Base-by-base conservation (phyloP, 192 early-diverging fungal genomes). In the Ambispora gerdemannii region DNA sequence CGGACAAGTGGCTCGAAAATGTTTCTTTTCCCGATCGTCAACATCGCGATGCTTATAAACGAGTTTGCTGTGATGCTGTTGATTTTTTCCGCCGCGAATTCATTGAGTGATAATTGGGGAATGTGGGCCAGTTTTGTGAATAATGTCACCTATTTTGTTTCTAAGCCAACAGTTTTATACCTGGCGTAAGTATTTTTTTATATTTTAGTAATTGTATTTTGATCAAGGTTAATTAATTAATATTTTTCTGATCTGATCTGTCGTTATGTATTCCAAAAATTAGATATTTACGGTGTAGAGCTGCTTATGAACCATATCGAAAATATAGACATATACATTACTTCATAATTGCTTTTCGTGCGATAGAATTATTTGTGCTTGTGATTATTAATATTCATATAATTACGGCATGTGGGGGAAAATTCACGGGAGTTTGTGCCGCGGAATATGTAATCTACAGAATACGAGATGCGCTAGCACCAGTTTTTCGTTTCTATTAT, bases 11-110 rank as follows among this genome's bases (percentile, higher is more conserved):
- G 43, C 13, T 75, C 74, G 4, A 78, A 73, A 76, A 70, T 63
- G 28, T 34, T 72, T 62, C 77, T 78, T 52, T 78, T 78, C 30
- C 77, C 77, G 15, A 70, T 78, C 53, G 72, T 78, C 69, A 78
- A 78, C 47, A 17, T 73, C 50, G n/a, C 74, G 4, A 73, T 75
- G 38, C 74, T 75, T 32, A 56, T 78, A 38, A 78, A 78, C 38
- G 63, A 78, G 50, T 50, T 67, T 3, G 61, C 64, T 8, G 62
- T 78, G 33, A 73, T 78, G 43, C 62, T 78, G 22, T 61, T 78
- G 31, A 71, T 78, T 24, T 65, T 70, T 2, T 55, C 67, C 2
- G 59, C 62, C 27, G 69, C 74, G 33, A 30, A 47, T 0, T 51
- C 35, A 30, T 63, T 78, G 10, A 70, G 69, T 7, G 50, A 59